A percentile compares a stretch with the other conserved stretches of the same genome.
phyloP scores from a whole-genome alignment of 805 yeast species.

The Sugiyamaella floridensis region DNA sequence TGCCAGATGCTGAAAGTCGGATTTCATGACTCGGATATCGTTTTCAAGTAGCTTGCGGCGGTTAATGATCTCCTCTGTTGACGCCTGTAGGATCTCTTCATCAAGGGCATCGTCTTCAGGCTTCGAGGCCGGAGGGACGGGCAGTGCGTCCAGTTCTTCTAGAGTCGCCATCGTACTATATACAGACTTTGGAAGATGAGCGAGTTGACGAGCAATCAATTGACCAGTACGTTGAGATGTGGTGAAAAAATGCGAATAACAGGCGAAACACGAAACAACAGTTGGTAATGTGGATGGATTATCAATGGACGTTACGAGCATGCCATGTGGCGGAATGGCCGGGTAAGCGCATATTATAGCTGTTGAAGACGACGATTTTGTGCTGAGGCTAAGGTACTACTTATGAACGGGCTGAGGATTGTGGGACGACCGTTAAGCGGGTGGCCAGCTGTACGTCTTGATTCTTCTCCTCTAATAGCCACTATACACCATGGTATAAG shows the following conservation, averaged over 20 bases:
- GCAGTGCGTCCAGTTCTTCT: slow-evolving; percentile 65
- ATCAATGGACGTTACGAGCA: not conserved
- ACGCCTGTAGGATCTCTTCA: slow-evolving; percentile 68
- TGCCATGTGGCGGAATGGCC: not conserved
- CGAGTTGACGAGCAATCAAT: too few species aligned
- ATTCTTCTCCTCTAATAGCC: too few species aligned
- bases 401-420: not conserved
- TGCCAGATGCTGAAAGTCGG: slow-evolving; percentile 80
- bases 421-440: too few species aligned
- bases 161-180: slow-evolving; percentile 61
- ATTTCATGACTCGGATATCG: slow-evolving; percentile 89
- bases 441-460: too few species aligned
- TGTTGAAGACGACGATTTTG: too few species aligned
- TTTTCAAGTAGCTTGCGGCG: slow-evolving; percentile 85
- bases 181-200: not conserved
- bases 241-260: not conserved
- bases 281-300: not conserved
- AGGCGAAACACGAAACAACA: too few species aligned
- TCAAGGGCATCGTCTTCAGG: slow-evolving; percentile 54
- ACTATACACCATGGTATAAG: not conserved
- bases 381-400: not conserved
- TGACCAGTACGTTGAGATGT: too few species aligned
- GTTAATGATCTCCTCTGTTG: slow-evolving; percentile 77
- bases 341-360: not conserved
- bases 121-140: slow-evolving; percentile 29